Evolutionary conservation across 169 alveolate species (phyloP).

Genomic region (Plasmodium malariae): DNA sequence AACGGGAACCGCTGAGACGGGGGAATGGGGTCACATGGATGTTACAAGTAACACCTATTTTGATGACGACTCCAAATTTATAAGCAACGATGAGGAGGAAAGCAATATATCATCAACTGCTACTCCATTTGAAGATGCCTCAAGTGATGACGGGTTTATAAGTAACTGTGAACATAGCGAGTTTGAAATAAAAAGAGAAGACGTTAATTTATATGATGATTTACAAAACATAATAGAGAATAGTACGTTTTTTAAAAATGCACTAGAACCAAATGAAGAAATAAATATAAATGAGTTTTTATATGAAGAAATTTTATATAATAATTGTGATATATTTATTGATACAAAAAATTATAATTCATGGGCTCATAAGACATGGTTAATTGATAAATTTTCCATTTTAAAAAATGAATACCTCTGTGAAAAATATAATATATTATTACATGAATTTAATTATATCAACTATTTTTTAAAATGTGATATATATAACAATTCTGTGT

Average conservation of each 20-base stretch:
- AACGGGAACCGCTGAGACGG: neutral
- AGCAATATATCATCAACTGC: neutral
- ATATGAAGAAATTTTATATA: constrained; percentile 68
- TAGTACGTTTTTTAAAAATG: constrained; percentile 56
- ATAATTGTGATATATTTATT: constrained; percentile 67
- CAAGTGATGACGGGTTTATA: constrained; percentile 11
- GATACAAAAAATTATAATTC: constrained; percentile 75
- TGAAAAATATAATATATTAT: constrained; percentile 42
- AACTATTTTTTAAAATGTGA: constrained; percentile 67
- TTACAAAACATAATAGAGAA: constrained; percentile 27
- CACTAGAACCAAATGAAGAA: constrained; percentile 23
- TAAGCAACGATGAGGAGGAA: constrained; percentile 15
- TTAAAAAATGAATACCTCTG: constrained; percentile 29
- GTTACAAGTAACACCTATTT: neutral
- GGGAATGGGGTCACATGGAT: neutral
- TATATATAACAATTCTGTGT: constrained; percentile 71
- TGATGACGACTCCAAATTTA: constrained; percentile 36
- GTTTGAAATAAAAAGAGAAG: constrained; percentile 16
- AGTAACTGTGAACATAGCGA: constrained; percentile 55
- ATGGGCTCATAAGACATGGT: constrained; percentile 77
- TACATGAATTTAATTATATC: constrained; percentile 43
- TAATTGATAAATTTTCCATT: constrained; percentile 47
- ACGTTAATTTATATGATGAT: constrained; percentile 24
- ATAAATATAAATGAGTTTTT: constrained; percentile 62
- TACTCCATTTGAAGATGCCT: neutral